These are phyloP conservation scores for Tolypocladium tundrense DNA, from an alignment of 2,329 filamentous ascomycete species.

Conservation along the genomic window DNA sequence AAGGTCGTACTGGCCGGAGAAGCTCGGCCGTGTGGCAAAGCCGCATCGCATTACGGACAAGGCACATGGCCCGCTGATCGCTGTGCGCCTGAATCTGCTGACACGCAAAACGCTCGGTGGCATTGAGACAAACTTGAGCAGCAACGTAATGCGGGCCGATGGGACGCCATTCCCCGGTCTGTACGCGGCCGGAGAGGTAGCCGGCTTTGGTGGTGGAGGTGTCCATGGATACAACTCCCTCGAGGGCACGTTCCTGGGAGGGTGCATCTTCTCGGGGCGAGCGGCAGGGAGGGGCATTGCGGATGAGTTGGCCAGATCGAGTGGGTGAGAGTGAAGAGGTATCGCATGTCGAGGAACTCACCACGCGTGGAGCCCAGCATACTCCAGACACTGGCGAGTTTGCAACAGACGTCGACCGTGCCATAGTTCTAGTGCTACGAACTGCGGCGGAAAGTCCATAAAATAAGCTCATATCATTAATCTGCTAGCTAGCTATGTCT, in stretches of 20 bases:
- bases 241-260: slow-evolving; percentile 52
- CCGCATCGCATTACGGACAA: slow-evolving; percentile 45
- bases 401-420: too few species aligned
- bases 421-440: too few species aligned
- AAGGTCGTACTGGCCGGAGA: slow-evolving; percentile 45
- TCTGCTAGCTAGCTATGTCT: too few species aligned
- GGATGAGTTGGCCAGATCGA: slow-evolving; percentile 23
- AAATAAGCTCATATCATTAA: too few species aligned
- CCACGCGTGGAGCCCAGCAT: too few species aligned
- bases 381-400: too few species aligned
- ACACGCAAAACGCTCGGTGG: slow-evolving; percentile 52
- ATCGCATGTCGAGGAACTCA: too few species aligned
- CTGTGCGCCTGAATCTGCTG: slow-evolving; percentile 49
- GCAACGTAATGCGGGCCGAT: slow-evolving; percentile 44
- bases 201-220: slow-evolving; percentile 52
- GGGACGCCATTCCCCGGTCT: slow-evolving; percentile 38
- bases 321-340: background rate
- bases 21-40: slow-evolving; percentile 36
- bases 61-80: slow-evolving; percentile 47
- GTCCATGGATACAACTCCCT: slow-evolving; percentile 53
- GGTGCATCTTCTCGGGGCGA: slow-evolving; percentile 52
- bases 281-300: slow-evolving; percentile 45
- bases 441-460: too few species aligned
- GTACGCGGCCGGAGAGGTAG: slow-evolving; percentile 50
- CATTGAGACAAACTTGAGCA: slow-evolving; percentile 47